A percentile compares a stretch with the other conserved stretches of the same genome.
These are phyloP conservation scores for Fusarium heterosporum DNA, from an alignment of 2,329 filamentous ascomycete genomes.

Conservation along the genomic window DNA sequence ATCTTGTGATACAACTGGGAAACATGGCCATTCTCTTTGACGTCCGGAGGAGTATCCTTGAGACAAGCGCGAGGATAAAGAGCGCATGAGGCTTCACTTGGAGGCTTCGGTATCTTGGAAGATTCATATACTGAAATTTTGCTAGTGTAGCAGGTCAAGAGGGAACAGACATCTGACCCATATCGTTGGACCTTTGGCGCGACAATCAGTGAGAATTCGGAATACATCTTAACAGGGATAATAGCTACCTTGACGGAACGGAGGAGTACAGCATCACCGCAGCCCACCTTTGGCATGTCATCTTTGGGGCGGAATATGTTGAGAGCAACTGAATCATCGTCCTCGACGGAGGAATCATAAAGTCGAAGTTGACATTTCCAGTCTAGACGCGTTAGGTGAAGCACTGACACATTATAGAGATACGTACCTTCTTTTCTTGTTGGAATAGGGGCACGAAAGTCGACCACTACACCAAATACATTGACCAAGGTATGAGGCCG, in stretches of 20 bases:
- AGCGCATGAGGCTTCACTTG: slow-evolving; percentile 52
- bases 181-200: slow-evolving; percentile 56
- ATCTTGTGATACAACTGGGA: slow-evolving; percentile 60
- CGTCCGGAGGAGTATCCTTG: slow-evolving; percentile 39
- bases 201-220: slow-evolving; percentile 17
- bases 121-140: slow-evolving; percentile 59
- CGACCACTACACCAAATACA: slow-evolving; percentile 78
- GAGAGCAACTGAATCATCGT: slow-evolving; percentile 58
- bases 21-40: slow-evolving; percentile 58
- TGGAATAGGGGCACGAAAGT: slow-evolving; percentile 65
- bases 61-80: slow-evolving; percentile 34
- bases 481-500: slow-evolving; percentile 56
- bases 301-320: slow-evolving; percentile 69
- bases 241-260: slow-evolving; percentile 64
- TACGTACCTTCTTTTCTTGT: slow-evolving; percentile 64
- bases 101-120: slow-evolving; percentile 49
- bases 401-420: not conserved
- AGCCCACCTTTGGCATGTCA: slow-evolving; percentile 60
- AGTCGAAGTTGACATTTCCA: slow-evolving; percentile 71
- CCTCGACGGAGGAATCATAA: slow-evolving; percentile 67
- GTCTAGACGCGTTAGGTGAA: slow-evolving; percentile 55
- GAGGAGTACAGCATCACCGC: slow-evolving; percentile 58
- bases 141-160: slow-evolving; percentile 59
- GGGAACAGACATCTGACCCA: slow-evolving; percentile 50
- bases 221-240: not conserved